Conservation (phyloP, 306 rosid genomes). For the Quercus gilva region DNA sequence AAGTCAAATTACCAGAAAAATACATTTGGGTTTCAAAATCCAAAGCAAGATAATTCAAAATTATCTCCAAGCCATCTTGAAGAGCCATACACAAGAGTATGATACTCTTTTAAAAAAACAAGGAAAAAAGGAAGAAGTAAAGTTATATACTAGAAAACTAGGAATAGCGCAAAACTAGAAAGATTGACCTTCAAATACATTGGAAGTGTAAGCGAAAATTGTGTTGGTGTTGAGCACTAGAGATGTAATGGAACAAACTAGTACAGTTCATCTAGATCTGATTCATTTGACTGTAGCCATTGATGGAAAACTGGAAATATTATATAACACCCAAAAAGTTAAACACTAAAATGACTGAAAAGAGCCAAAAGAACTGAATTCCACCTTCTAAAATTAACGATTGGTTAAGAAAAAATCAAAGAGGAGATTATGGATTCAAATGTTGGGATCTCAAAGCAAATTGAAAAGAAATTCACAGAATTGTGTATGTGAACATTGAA, state of each 20-base stretch:
- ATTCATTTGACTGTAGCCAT: neutral
- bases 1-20: no score
- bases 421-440: constrained; percentile 23
- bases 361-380: neutral
- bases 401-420: neutral
- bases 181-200: neutral
- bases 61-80: neutral
- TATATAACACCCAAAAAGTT: neutral
- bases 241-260: neutral
- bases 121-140: neutral
- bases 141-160: neutral
- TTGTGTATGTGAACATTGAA: constrained; percentile 23
- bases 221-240: neutral
- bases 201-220: neutral
- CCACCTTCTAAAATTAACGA: neutral
- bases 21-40: neutral
- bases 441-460: neutral
- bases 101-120: neutral
- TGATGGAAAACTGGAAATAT: neutral
- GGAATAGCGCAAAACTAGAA: neutral
- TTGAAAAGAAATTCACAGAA: constrained; percentile 9
- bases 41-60: neutral
- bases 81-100: no score
- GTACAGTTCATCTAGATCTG: neutral
- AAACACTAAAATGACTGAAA: neutral